A percentile compares a stretch with the other conserved stretches of the same genome.
Evolutionary conservation across 495 filamentous ascomycete species (phyloP).

Genomic region (Tuber magnatum): DNA sequence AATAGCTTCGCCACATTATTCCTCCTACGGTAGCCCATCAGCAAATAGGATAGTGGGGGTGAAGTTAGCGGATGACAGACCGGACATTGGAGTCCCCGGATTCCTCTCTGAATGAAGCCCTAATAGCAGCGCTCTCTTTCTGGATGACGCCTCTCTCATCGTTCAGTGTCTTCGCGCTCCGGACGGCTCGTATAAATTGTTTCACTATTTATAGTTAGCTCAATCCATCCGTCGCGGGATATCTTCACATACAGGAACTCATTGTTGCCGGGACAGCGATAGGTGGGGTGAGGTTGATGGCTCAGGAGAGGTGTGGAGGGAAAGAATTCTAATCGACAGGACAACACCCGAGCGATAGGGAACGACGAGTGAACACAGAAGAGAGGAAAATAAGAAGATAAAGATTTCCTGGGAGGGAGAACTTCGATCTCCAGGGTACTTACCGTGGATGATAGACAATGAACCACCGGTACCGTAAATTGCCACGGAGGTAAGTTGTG

Average conservation of each 20-base stretch:
- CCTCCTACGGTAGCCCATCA: conserved; percentile 52
- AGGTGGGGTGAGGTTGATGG: conserved; percentile 1
- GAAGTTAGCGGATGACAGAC: conserved; percentile 46
- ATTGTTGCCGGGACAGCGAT: conserved; percentile 13
- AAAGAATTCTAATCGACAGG: neutral
- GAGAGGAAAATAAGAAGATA: neutral
- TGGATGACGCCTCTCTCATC: conserved; percentile 97
- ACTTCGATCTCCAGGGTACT: neutral
- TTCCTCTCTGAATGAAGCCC: conserved; percentile 95
- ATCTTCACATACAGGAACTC: conserved; percentile 30
- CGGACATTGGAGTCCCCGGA: conserved; percentile 82
- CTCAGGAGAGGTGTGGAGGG: conserved; percentile 9
- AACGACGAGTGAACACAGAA: neutral
- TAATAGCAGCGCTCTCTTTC: conserved; percentile 95
- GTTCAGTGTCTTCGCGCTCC: conserved; percentile 95
- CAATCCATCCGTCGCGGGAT: neutral
- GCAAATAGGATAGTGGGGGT: conserved; percentile 5
- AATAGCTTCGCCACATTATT: conserved; percentile 98
- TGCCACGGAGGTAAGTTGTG: neutral
- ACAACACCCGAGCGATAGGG: neutral
- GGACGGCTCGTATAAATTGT: conserved; percentile 98
- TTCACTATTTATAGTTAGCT: conserved; percentile 60
- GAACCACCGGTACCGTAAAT: neutral
- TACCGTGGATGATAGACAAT: neutral
- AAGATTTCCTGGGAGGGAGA: neutral